A percentile compares a stretch with the other conserved stretches of the same genome.
Evolutionary conservation across 2,329 filamentous ascomycete genomes (phyloP).

Genomic region (Fusarium ramigenum): DNA sequence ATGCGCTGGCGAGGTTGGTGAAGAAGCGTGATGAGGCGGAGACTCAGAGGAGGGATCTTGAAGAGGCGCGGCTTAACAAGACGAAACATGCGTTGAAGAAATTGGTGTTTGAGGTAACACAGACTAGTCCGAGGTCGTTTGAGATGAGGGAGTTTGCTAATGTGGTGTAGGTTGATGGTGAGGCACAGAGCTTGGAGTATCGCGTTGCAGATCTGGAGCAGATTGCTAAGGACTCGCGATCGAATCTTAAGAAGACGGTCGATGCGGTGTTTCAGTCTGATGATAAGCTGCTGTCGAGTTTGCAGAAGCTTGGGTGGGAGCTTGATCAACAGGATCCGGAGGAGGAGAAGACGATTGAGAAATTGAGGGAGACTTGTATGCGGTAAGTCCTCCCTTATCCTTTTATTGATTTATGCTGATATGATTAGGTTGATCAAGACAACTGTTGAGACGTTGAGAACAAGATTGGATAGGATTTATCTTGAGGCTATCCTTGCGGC

Average conservation of each 20-base stretch:
- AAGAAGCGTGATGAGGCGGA: constrained; percentile 50
- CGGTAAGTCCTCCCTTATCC: constrained; percentile 48
- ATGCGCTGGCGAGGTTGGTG: constrained; percentile 63
- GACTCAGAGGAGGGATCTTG: constrained; percentile 44
- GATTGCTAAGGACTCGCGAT: constrained; percentile 57
- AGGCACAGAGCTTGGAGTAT: constrained; percentile 58
- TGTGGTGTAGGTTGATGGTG: constrained; percentile 55
- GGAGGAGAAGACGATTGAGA: constrained; percentile 62
- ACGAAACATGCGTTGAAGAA: constrained; percentile 52
- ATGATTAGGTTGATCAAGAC: constrained; percentile 60
- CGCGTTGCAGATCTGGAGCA: constrained; percentile 61
- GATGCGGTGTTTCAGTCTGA: constrained; percentile 66
- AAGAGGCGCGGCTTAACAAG: constrained; percentile 42
- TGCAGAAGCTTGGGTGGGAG: constrained; percentile 73
- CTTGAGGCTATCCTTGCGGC: constrained; percentile 55
- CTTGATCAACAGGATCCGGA: constrained; percentile 63
- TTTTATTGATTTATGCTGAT: constrained; percentile 4
- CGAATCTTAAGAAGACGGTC: constrained; percentile 58
- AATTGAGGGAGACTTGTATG: constrained; percentile 67
- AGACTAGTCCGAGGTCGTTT: neutral
- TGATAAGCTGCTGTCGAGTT: constrained; percentile 70
- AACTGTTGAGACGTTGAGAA: constrained; percentile 64
- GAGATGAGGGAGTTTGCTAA: neutral
- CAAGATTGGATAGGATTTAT: constrained; percentile 65
- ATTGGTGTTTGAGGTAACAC: constrained; percentile 53